Evolutionary conservation across 2,329 filamentous ascomycete species (phyloP), one percentile per base, ranked within the genome.

Genomic region (Fusarium stilboides): DNA sequence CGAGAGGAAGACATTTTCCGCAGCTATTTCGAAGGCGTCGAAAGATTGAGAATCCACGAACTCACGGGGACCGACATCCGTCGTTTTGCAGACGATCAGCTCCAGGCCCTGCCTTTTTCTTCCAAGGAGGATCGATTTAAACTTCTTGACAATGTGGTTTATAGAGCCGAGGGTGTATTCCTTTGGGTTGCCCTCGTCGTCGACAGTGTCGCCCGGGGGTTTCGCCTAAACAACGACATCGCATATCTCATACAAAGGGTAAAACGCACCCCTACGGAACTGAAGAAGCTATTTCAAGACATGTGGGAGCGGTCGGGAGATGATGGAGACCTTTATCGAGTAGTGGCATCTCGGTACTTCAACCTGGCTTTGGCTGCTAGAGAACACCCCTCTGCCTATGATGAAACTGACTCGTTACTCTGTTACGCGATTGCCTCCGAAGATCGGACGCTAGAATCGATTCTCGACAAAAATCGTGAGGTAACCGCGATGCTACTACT

Each of bases 121-220:
- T 2, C 12, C 1, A 14, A 14, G 1, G 3, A 9, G 4, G 22
- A 54, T 9, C 31, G 9, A 3, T 3, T 17, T 0, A 0, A 0
- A 2, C 13, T 54, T 28, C 51, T 46, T 4, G 8, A 54, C 1
- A 4, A 17, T 4, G 13, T 55, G 4, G n/a, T 37, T 8, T 3
- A 0, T 2, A n/a, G 2, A 2, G 42, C 52, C 3, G 15, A 45
- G 4, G 52, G 52, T 5, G 52, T 55, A 2, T 55, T 55, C 5
- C n/a, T 55, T 1, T 55, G 52, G 52, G 42, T 37, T 3, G 7
- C n/a, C 1, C 42, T 47, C 6, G 52, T 55, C 3, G 10, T 47
- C 9, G 22, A 47, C 6, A 47, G n/a, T 6, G 9, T 55, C 1
- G 1, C 14, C 9, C 24, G 52, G 4, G 42, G 17, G 2, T 14